Evolutionary conservation across 2,329 filamentous ascomycete genomes (phyloP), one percentile per base, ranked within the genome.

Genomic region (Aureobasidium sp.): DNA sequence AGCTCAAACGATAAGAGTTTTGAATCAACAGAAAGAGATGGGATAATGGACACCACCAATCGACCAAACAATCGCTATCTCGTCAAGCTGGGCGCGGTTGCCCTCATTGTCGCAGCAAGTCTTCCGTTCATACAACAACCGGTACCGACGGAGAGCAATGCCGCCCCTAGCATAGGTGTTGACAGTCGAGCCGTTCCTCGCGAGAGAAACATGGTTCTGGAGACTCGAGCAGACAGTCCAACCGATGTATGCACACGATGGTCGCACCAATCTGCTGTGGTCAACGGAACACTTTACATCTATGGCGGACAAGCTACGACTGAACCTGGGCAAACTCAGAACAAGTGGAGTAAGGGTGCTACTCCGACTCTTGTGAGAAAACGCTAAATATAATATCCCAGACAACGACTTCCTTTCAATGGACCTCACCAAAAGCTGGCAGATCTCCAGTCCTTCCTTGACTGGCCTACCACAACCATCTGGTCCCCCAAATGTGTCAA

Each of bases 231-330:
- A 30, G 69, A 79, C 63, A 83, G 77, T 64, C 75, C 80, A 2
- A 83, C 81, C 2, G 76, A 82, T 65, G 78, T 85, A 14, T 89
- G 87, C 68, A 80, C 81, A 60, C 76, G 86, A 70, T 90, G 85
- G 85, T 82, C 82, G 21, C 82, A 85, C 58, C 86, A 89, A 73
- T 81, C 79, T 64, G 84, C 89, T 3, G 71, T 88, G 39, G 79
- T 92, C 16, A 91, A 91, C 66, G 88, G 88, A 14, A 91, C 87
- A 0, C 69, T 91, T 3, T 92, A 90, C 70, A 81, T 90, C 60
- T 92, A 90, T 66, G 89, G 89, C 39, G 89, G 89, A 30, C 81
- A 87, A 66, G 81, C 84, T 14, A 87, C 80, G 54, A 82, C 78
- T 1, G 72, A 79, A 16, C 72, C 79, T 16, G 79, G 80, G 39